Base-by-base conservation (phyloP, 2,329 filamentous ascomycete species). In the Paecilomyces sp. region DNA sequence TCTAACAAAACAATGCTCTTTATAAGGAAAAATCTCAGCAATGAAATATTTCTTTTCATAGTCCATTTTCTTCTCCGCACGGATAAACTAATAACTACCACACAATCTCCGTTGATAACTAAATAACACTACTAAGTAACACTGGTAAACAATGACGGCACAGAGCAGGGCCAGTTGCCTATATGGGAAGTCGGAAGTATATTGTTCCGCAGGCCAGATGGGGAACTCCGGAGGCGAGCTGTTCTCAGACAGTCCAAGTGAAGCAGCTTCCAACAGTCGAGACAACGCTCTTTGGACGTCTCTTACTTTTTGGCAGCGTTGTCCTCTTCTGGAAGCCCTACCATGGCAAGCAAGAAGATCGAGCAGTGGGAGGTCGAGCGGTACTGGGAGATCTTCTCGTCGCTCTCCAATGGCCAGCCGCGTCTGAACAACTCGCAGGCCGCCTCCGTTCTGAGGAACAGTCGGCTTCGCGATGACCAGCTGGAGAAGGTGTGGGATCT, bases 401-500 rank as follows among this genome's bases (percentile, higher is more conserved):
- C 86, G 36, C 83, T 90, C 30, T 78, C 85, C 62, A 82, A 84
- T 70, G 86, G 86, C 71, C 82, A 84, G 50, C 80, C 82, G 58
- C 85, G 85, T 71, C 82, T 91, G 55, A 87, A 86, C 66, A 88
- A 87, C 72, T 79, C 80, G 58, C 87, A 90, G 73, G 88, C 88
- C 34, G 88, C 88, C 54, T 83, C 85, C 13, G 86, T 90, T 31
- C 82, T 91, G 69, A 88, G 89, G 76, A 90, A 90, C 80, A 88
- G 84, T 64, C 85, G 86, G 67, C 79, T 91, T 63, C 81, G 84
- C 63, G 87, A 90, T 74, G 85, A 88, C 70, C 93, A 99, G 79
- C 87, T 99, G n/a, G 94, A 97, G 79, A 85, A 88, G 68, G 91
- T 99, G 63, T 99, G 94, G 94, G 94, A 99, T 72, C 83, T 99